Conservation (phyloP, 495 filamentous ascomycete genomes). For the Penicillium malachiteum region DNA sequence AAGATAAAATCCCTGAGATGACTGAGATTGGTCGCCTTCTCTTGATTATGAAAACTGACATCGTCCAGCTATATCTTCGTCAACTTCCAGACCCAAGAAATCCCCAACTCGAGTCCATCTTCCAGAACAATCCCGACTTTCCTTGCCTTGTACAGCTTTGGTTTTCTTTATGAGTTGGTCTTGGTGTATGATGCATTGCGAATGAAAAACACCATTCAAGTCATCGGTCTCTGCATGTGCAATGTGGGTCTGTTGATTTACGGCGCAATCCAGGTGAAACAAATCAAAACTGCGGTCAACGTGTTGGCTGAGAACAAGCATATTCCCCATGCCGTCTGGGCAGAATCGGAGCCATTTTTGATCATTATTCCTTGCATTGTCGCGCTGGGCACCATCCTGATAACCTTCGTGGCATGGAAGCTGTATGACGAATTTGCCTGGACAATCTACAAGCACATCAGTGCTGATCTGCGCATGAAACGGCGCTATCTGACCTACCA, state of each 20-base stretch:
- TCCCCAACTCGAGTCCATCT: conserved; percentile 36
- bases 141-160: conserved; percentile 94
- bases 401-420: conserved; percentile 83
- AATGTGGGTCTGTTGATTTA: conserved; percentile 90
- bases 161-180: conserved; percentile 85
- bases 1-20: conserved; percentile 38
- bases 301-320: conserved; percentile 34
- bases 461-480: conserved; percentile 95
- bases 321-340: conserved; percentile 59
- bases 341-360: conserved; percentile 66
- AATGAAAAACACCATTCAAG: conserved; percentile 96
- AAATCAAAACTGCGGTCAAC: conserved; percentile 71
- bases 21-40: neutral
- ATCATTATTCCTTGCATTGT: conserved; percentile 86
- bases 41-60: neutral
- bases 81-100: conserved; percentile 69
- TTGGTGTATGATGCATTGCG: conserved; percentile 91
- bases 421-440: conserved; percentile 98
- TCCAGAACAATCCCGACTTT: conserved; percentile 80
- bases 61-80: conserved; percentile 45
- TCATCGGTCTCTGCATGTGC: conserved; percentile 91
- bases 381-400: conserved; percentile 65
- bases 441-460: conserved; percentile 99
- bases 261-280: conserved; percentile 85
- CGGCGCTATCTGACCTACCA: conserved; percentile 94